A percentile compares a stretch with the other conserved stretches of the same genome.
Evolutionary conservation across 2,329 filamentous ascomycete species (phyloP).

Genomic region (Harringtonia aguacate): DNA sequence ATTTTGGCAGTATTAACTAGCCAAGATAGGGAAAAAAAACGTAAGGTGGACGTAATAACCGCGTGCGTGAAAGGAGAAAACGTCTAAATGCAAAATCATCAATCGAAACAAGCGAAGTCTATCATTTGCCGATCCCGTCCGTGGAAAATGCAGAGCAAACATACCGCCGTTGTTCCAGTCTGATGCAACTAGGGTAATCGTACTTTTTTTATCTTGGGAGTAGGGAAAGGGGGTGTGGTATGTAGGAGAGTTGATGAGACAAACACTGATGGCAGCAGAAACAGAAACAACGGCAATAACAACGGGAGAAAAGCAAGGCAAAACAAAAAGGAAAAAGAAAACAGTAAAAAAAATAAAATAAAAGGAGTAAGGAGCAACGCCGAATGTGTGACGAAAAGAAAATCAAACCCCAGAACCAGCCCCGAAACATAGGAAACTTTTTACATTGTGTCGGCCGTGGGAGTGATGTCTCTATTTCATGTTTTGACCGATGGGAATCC

Average conservation of each 20-base stretch:
- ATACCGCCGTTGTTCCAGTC: constrained; percentile 23
- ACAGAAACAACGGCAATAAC: neutral
- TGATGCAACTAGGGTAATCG: constrained; percentile 24
- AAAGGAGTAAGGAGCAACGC: constrained; percentile 15
- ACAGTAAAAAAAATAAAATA: constrained; percentile 12
- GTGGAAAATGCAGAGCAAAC: constrained; percentile 25
- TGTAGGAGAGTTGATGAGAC: neutral
- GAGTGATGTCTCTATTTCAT: constrained; percentile 22
- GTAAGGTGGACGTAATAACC: no score
- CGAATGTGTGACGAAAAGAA: constrained; percentile 15
- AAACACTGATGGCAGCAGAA: constrained; percentile 4
- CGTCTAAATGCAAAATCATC: neutral
- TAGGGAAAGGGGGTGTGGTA: neutral
- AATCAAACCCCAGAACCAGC: constrained; percentile 10
- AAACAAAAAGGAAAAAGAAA: constrained; percentile 15
- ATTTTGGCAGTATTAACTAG: no score
- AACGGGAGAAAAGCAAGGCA: constrained; percentile 3
- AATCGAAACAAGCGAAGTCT: constrained; percentile 15
- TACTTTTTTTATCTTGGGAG: constrained; percentile 14
- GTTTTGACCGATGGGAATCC: constrained; percentile 31
- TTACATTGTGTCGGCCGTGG: constrained; percentile 21
- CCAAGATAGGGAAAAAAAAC: no score
- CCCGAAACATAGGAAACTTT: constrained; percentile 7
- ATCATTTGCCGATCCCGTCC: constrained; percentile 20
- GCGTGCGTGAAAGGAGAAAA: neutral